Conservation (phyloP, 2,329 filamentous ascomycete genomes). For the Aspergillus bombycis region DNA sequence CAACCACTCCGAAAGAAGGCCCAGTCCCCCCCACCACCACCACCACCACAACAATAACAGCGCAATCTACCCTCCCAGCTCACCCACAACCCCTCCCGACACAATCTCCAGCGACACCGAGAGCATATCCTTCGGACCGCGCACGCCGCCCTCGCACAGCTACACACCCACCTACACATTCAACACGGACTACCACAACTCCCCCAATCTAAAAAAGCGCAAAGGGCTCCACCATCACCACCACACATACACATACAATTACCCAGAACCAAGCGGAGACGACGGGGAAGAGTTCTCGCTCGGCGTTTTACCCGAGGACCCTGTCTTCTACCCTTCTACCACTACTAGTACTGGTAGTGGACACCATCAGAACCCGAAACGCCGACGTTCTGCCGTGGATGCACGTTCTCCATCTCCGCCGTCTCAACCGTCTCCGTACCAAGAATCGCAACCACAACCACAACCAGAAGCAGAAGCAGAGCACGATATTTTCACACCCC, state of each 20-base stretch:
- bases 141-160: neutral
- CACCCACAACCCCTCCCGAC: slow-evolving; percentile 25
- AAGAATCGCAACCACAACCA: no score
- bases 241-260: no score
- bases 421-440: no score
- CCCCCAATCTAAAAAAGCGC: neutral
- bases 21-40: slow-evolving; percentile 10
- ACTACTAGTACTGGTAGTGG: neutral
- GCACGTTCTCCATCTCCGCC: no score
- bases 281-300: neutral
- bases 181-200: neutral
- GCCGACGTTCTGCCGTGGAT: slow-evolving; percentile 1
- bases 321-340: neutral
- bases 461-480: slow-evolving; percentile 11
- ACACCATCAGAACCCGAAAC: neutral
- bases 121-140: neutral
- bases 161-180: neutral
- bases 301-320: neutral
- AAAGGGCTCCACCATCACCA: neutral
- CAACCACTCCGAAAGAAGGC: slow-evolving; percentile 16
- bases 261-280: no score
- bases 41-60: slow-evolving; percentile 9
- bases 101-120: slow-evolving; percentile 18
- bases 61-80: slow-evolving; percentile 14
- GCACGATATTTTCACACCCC: slow-evolving; percentile 19